Evolutionary conservation across 75 land plant species (phyloP).

Genomic region (Chamaecyparis obtusa): DNA sequence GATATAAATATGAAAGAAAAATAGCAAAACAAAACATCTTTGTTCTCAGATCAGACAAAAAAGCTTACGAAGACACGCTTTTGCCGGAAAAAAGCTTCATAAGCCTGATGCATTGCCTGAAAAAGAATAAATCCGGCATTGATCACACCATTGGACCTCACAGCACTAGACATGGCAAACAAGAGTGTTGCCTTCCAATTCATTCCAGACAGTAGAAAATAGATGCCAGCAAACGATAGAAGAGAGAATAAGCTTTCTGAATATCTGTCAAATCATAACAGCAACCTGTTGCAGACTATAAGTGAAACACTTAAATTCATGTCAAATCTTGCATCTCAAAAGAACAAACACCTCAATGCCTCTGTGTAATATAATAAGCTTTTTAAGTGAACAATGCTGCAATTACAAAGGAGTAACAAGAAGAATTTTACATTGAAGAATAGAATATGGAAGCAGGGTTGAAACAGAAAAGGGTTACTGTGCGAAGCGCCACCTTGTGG

Average conservation of each 20-base stretch:
- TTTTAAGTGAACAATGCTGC: not conserved
- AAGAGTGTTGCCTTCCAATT: slow-evolving; percentile 48
- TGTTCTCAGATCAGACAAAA: not conserved
- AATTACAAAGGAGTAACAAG: slow-evolving; percentile 4
- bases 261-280: slow-evolving; percentile 54
- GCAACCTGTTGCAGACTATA: slow-evolving; percentile 22
- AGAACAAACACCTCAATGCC: not conserved
- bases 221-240: slow-evolving; percentile 78
- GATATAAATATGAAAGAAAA: not conserved
- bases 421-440: slow-evolving; percentile 72
- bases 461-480: slow-evolving; percentile 85
- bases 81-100: slow-evolving; percentile 38
- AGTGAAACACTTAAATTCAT: not conserved
- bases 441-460: slow-evolving; percentile 98
- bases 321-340: slow-evolving; percentile 4
- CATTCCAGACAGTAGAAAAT: slow-evolving; percentile 55
- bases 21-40: not conserved
- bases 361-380: not conserved
- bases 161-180: slow-evolving; percentile 78
- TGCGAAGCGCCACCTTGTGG: slow-evolving; percentile 42
- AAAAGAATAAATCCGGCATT: slow-evolving; percentile 93
- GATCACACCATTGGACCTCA: slow-evolving; percentile 91
- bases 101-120: slow-evolving; percentile 61
- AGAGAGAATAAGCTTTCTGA: slow-evolving; percentile 92
- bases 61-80: slow-evolving; percentile 46